A percentile compares a stretch with the other conserved stretches of the same genome.
Conservation (phyloP, 306 rosid genomes). For the Castanopsis chinensis region DNA sequence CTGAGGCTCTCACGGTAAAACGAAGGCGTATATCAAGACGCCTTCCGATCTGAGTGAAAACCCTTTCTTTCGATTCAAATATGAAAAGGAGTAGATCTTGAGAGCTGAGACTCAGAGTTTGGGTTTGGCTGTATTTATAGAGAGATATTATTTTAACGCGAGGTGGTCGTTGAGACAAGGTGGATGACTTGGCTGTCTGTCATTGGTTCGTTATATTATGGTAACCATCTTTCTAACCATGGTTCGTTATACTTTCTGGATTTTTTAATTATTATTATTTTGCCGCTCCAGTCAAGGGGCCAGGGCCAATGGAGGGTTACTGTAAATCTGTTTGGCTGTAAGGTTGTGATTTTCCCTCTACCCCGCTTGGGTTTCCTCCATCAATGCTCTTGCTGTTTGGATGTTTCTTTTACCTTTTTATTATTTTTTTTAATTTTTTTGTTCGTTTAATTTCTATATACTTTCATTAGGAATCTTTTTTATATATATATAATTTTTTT, state of each 20-base stretch:
- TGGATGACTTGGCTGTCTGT: conserved; percentile 31
- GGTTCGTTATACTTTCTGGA: conserved; percentile 19
- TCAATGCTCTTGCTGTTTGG: too few relatives aligned
- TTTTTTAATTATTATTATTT: conserved; percentile 13
- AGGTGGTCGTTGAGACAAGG: conserved; percentile 13
- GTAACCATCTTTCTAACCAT: conserved; percentile 35
- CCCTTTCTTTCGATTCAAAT: not conserved
- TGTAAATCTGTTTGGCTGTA: not conserved
- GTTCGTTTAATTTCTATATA: too few relatives aligned
- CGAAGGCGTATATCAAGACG: conserved; percentile 90
- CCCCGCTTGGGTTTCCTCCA: not conserved
- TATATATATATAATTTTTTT: too few relatives aligned
- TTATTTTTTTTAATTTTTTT: too few relatives aligned
- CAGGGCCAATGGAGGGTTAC: not conserved
- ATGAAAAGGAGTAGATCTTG: not conserved
- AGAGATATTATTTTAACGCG: conserved; percentile 7
- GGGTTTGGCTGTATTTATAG: conserved; percentile 17
- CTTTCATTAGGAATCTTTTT: too few relatives aligned
- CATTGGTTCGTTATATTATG: conserved; percentile 1
- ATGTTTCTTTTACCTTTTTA: too few relatives aligned
- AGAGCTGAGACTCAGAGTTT: too few relatives aligned
- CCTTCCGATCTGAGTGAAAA: conserved; percentile 40
- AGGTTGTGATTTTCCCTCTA: not conserved
- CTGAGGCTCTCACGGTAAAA: not conserved
- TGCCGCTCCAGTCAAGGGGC: too few relatives aligned